phyloP scores from a whole-genome alignment of 2,329 filamentous ascomycete genomes.

The Curvularia sp. region DNA sequence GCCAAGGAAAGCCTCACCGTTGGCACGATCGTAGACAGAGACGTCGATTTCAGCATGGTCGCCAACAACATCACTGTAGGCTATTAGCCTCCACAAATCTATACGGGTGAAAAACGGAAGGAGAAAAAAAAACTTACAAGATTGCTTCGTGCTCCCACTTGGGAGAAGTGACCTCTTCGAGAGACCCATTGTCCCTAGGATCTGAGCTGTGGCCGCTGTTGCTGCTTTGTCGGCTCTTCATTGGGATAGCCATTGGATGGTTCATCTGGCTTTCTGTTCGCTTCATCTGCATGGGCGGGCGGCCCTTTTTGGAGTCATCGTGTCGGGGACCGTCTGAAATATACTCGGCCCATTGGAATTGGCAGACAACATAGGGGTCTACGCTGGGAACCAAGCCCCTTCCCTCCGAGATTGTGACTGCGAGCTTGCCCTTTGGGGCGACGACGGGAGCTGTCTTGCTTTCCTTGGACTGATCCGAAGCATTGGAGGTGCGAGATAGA shows the following conservation, averaged over 20 bases:
- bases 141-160: slow-evolving; percentile 95
- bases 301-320: slow-evolving; percentile 57
- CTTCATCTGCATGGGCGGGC: slow-evolving; percentile 59
- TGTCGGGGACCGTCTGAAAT: slow-evolving; percentile 85
- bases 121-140: slow-evolving; percentile 73
- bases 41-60: slow-evolving; percentile 90
- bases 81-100: slow-evolving; percentile 30
- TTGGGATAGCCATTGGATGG: slow-evolving; percentile 90
- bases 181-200: slow-evolving; percentile 59
- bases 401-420: slow-evolving; percentile 86
- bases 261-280: slow-evolving; percentile 82
- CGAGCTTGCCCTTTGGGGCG: slow-evolving; percentile 83
- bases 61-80: slow-evolving; percentile 83
- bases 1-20: slow-evolving; percentile 88
- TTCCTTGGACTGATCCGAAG: slow-evolving; percentile 54
- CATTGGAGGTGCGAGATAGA: slow-evolving; percentile 60
- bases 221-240: slow-evolving; percentile 96
- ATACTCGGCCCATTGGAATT: slow-evolving; percentile 95
- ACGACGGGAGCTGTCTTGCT: slow-evolving; percentile 65
- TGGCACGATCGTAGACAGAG: slow-evolving; percentile 87
- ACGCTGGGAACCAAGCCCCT: slow-evolving; percentile 80
- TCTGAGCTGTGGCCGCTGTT: slow-evolving; percentile 81
- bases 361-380: slow-evolving; percentile 94
- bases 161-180: slow-evolving; percentile 77
- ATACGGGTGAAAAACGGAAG: background rate